A percentile compares a stretch with the other conserved stretches of the same genome.
Conservation (phyloP, 1,139 yeast genomes). For the Pichia sp. region DNA sequence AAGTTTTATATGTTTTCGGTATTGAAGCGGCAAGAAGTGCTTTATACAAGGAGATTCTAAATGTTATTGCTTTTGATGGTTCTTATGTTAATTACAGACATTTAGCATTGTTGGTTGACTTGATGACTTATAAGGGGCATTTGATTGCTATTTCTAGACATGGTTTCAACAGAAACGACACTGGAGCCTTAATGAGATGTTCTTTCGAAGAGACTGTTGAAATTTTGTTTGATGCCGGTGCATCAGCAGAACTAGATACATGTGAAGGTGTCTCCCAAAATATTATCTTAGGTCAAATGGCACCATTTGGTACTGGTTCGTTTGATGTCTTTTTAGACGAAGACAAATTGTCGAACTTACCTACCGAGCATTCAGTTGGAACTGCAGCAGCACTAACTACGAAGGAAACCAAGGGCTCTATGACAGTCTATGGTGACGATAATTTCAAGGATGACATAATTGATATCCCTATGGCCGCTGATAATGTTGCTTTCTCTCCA, state of each 20-base stretch:
- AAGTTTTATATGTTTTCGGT: constrained; percentile 90
- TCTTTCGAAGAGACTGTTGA: constrained; percentile 99
- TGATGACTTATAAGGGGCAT: constrained; percentile 98
- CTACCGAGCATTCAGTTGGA: constrained; percentile 41
- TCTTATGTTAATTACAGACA: constrained; percentile 98
- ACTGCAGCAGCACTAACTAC: constrained; percentile 31
- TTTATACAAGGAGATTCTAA: constrained; percentile 85
- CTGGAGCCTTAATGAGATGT: constrained; percentile 99
- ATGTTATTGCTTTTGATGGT: constrained; percentile 99
- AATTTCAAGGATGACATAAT: constrained; percentile 72
- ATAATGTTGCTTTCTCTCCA: constrained; percentile 91
- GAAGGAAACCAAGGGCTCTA: constrained; percentile 65
- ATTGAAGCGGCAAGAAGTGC: constrained; percentile 98
- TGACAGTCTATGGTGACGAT: constrained; percentile 84
- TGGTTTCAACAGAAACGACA: constrained; percentile 97
- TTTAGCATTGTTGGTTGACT: constrained; percentile 94
- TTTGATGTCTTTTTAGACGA: constrained; percentile 96
- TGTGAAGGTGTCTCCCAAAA: constrained; percentile 98
- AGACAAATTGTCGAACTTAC: constrained; percentile 67
- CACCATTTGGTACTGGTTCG: constrained; percentile 98
- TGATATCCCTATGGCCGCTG: constrained; percentile 69
- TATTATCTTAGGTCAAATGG: constrained; percentile 96
- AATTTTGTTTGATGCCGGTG: constrained; percentile 95
- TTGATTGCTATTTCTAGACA: constrained; percentile 99
- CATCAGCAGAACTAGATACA: constrained; percentile 95